Conservation (phyloP, 495 filamentous ascomycete genomes). For the Aspergillus cavernicola region DNA sequence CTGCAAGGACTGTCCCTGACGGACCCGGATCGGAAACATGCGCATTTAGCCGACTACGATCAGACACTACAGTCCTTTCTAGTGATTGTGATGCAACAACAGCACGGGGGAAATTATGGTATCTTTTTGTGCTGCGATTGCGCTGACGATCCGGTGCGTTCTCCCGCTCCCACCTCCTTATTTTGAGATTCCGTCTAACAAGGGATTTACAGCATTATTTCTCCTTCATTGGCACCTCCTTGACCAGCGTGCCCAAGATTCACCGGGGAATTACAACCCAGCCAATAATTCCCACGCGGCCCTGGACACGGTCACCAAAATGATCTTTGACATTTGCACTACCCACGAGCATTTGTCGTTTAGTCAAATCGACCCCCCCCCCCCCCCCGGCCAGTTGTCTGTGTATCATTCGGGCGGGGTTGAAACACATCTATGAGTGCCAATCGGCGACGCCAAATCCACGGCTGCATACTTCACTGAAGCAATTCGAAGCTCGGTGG, state of each 20-base stretch:
- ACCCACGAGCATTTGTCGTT: constrained; percentile 19
- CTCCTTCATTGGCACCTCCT: constrained; percentile 1
- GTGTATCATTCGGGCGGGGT: constrained; percentile 21
- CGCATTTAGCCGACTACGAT: constrained; percentile 16
- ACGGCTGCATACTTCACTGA: not conserved
- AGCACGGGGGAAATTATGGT: constrained; percentile 2
- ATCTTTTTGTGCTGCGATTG: constrained; percentile 26
- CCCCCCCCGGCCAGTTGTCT: constrained; percentile 21
- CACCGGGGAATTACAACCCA: not conserved
- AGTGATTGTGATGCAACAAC: constrained; percentile 21
- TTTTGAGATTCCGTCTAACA: not conserved
- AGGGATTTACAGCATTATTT: not conserved
- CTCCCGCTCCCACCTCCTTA: constrained; percentile 12
- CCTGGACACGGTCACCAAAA: constrained; percentile 20
- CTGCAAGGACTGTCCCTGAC: constrained; percentile 12
- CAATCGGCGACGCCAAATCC: not conserved
- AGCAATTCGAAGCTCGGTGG: not conserved
- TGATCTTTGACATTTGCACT: constrained; percentile 19
- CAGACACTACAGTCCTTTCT: constrained; percentile 20
- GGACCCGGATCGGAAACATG: constrained; percentile 15
- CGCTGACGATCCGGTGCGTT: constrained; percentile 27
- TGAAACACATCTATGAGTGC: constrained; percentile 13
- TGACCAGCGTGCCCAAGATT: not conserved
- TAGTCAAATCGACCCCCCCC: constrained; percentile 9
- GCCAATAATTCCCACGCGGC: constrained; percentile 11